Percentiles rank a stretch among this genome's conserved stretches.
These are phyloP conservation scores for Cornus suecica DNA, from an alignment of 148 eudicot species.

Conservation along the genomic window DNA sequence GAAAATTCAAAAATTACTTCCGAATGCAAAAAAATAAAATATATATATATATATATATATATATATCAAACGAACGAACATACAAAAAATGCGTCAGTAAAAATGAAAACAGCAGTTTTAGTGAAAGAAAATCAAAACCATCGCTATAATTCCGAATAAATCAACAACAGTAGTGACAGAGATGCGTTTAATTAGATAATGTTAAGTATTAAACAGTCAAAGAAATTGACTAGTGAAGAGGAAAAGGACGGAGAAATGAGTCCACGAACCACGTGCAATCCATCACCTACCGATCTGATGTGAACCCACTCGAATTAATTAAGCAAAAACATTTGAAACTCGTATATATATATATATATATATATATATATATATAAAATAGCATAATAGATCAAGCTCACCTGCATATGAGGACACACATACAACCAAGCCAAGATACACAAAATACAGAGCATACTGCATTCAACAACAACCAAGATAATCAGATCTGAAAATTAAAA, in stretches of 20 bases:
- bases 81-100: background rate
- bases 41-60: too few relatives aligned
- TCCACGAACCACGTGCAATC: slow-evolving; percentile 80
- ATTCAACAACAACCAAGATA: background rate
- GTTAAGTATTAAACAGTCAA: background rate
- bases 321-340: background rate
- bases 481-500: slow-evolving; percentile 32
- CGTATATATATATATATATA: too few relatives aligned
- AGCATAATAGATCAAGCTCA: slow-evolving; percentile 23
- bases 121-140: background rate
- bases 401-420: slow-evolving; percentile 93
- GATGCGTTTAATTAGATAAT: slow-evolving; percentile 19
- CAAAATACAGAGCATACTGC: slow-evolving; percentile 97
- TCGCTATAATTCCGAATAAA: background rate
- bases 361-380: too few relatives aligned
- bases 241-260: slow-evolving; percentile 42
- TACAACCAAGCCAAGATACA: slow-evolving; percentile 91
- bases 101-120: background rate
- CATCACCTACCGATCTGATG: slow-evolving; percentile 22
- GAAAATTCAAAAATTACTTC: slow-evolving; percentile 2
- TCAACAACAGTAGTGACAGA: slow-evolving; percentile 18
- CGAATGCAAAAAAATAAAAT: too few relatives aligned
- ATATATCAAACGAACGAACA: too few relatives aligned
- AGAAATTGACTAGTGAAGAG: slow-evolving; percentile 44
- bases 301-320: slow-evolving; percentile 3